Evolutionary conservation across 2,329 filamentous ascomycete genomes (phyloP).

Genomic region (Pseudocercospora pini-densiflorae): DNA sequence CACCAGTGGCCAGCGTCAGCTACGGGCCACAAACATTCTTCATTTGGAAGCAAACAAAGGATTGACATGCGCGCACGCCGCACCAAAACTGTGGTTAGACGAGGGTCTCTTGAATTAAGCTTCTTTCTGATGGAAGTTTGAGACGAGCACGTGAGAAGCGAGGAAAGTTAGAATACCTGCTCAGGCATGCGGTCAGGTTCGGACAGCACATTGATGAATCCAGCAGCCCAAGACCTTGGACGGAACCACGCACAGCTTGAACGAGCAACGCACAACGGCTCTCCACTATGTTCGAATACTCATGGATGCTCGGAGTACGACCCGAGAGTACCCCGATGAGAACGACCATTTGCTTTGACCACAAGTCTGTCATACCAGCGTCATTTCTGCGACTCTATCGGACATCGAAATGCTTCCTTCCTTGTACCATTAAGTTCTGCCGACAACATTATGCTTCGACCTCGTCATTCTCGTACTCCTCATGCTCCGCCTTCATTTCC

Average conservation of each 20-base stretch:
- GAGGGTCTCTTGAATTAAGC: background rate
- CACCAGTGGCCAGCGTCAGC: background rate
- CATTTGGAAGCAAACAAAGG: background rate
- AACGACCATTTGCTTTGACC: background rate
- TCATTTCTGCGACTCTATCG: conserved; percentile 1
- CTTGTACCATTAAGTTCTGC: background rate
- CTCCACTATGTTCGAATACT: background rate
- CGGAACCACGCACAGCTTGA: background rate
- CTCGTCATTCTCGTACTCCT: conserved; percentile 34
- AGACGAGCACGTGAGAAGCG: background rate
- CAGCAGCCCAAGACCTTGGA: background rate
- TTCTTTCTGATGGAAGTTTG: background rate
- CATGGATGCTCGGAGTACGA: background rate
- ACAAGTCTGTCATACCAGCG: background rate
- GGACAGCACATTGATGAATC: background rate
- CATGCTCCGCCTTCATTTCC: conserved; percentile 38
- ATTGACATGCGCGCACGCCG: background rate
- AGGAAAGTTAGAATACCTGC: background rate
- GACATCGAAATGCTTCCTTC: background rate
- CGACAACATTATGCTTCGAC: conserved; percentile 24
- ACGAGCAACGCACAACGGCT: background rate
- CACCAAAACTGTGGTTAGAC: background rate
- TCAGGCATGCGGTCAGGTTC: background rate
- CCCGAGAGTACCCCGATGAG: background rate
- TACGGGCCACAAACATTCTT: background rate